These are phyloP conservation scores for Phaffomyces opuntiae DNA, from an alignment of 805 yeast species.

Conservation along the genomic window DNA sequence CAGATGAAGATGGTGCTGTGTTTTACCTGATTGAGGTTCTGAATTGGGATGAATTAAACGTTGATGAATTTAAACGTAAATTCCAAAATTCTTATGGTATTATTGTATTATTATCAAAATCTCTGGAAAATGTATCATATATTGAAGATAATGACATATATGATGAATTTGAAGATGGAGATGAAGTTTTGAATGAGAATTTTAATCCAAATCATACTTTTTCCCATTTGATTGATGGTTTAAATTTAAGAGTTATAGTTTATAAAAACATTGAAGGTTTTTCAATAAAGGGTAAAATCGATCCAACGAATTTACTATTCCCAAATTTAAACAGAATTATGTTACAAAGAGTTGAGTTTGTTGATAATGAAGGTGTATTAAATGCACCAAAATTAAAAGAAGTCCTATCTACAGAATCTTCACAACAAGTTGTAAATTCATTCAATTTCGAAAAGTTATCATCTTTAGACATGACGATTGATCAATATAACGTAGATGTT, in stretches of 20 bases:
- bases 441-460: neutral
- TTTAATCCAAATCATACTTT: neutral
- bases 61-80: neutral
- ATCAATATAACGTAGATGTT: neutral
- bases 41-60: slow-evolving; percentile 1
- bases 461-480: slow-evolving; percentile 5
- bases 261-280: neutral
- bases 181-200: too few relatives aligned
- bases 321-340: neutral
- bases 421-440: neutral
- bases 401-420: neutral
- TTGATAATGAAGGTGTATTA: neutral
- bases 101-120: slow-evolving; percentile 1
- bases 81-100: slow-evolving; percentile 3
- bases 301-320: slow-evolving; percentile 1
- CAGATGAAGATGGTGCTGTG: neutral
- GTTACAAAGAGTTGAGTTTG: neutral
- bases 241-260: slow-evolving; percentile 1
- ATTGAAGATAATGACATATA: neutral
- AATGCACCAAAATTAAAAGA: slow-evolving; percentile 1
- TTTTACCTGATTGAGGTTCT: slow-evolving; percentile 6
- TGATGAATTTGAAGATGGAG: neutral
- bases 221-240: slow-evolving; percentile 2
- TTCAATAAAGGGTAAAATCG: neutral
- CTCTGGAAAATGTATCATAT: neutral